Percentiles rank a stretch among this genome's conserved stretches.
These are phyloP conservation scores for Apiospora phragmitis DNA, from an alignment of 2,329 filamentous ascomycete genomes.

Conservation along the genomic window DNA sequence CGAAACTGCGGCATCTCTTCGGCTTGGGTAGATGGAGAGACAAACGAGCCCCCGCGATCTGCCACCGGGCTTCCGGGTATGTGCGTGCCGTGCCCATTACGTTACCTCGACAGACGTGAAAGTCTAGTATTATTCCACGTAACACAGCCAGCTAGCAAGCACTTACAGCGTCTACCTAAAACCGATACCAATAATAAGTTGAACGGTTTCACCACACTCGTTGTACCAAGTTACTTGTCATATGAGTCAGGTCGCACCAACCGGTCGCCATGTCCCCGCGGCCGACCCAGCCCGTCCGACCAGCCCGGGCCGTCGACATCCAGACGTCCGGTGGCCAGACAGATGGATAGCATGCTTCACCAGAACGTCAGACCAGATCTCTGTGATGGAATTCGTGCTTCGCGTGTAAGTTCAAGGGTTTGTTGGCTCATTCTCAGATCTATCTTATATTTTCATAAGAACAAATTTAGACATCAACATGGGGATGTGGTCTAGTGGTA, in stretches of 20 bases:
- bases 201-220: neutral
- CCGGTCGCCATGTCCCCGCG: conserved; percentile 4
- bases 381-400: conserved; percentile 49
- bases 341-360: conserved; percentile 51
- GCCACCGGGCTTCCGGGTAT: neutral
- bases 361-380: conserved; percentile 47
- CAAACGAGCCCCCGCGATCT: neutral
- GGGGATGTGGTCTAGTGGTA: neutral
- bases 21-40: neutral
- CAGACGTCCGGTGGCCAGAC: conserved; percentile 46
- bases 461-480: neutral
- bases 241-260: neutral
- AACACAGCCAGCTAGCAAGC: neutral
- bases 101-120: neutral
- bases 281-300: conserved; percentile 33
- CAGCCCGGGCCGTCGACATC: conserved; percentile 36
- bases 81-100: neutral
- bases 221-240: neutral
- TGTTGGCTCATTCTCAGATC: too few relatives aligned
- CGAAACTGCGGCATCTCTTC: neutral
- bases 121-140: neutral
- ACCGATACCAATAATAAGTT: neutral
- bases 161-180: neutral
- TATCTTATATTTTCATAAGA: neutral
- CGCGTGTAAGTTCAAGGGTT: conserved; percentile 29